These are phyloP conservation scores for Saxispiralis lemnorum DNA, from an alignment of 495 filamentous ascomycete species.

Conservation along the genomic window DNA sequence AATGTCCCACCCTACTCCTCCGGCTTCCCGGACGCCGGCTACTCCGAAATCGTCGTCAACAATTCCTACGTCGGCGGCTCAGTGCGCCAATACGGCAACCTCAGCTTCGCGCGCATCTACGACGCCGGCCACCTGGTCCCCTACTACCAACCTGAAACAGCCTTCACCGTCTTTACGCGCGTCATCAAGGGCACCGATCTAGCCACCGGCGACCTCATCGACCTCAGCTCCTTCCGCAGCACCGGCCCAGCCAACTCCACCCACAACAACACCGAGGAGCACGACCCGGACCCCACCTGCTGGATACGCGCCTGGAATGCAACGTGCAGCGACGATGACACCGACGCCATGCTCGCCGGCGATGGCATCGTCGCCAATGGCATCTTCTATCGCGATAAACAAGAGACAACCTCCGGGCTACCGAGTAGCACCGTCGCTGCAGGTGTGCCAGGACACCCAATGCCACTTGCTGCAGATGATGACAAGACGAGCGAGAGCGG, in stretches of 20 bases:
- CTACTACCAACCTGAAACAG: slow-evolving; percentile 27
- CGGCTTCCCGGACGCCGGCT: slow-evolving; percentile 30
- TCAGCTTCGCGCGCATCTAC: slow-evolving; percentile 27
- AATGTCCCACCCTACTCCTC: slow-evolving; percentile 29
- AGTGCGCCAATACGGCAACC: slow-evolving; percentile 26
- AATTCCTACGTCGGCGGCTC: slow-evolving; percentile 23
- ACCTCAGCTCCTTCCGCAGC: slow-evolving; percentile 35
- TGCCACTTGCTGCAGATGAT: background rate
- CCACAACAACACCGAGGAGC: slow-evolving; percentile 19
- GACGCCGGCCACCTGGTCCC: slow-evolving; percentile 25
- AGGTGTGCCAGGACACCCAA: slow-evolving; percentile 20
- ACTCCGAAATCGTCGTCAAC: slow-evolving; percentile 37
- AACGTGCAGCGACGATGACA: slow-evolving; percentile 35
- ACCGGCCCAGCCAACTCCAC: slow-evolving; percentile 35
- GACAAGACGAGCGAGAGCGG: slow-evolving; percentile 1
- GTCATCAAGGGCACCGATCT: slow-evolving; percentile 23
- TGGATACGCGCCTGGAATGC: slow-evolving; percentile 34
- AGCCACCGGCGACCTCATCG: slow-evolving; percentile 29
- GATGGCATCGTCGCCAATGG: slow-evolving; percentile 30
- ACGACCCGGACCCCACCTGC: slow-evolving; percentile 29
- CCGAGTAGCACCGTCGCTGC: slow-evolving; percentile 21
- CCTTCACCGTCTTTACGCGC: slow-evolving; percentile 25
- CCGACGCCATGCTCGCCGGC: slow-evolving; percentile 27
- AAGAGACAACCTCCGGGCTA: slow-evolving; percentile 22
- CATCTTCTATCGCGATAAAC: slow-evolving; percentile 32